These are phyloP conservation scores for Daedalea quercina DNA, from an alignment of 768 basidiomycete genomes.

Conservation along the genomic window DNA sequence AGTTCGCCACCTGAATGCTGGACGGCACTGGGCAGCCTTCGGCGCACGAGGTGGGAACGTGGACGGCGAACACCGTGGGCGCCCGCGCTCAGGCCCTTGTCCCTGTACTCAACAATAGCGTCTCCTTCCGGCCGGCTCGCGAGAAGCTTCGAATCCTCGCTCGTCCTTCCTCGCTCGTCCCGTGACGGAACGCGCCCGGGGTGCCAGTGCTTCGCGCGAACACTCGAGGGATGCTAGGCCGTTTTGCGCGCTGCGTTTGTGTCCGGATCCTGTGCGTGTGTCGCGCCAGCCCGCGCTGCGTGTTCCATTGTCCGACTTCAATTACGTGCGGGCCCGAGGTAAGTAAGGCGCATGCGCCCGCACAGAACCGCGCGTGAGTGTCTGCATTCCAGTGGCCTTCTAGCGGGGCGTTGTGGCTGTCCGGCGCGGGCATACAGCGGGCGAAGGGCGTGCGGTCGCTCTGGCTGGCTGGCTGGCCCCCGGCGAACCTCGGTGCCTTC, in stretches of 20 bases:
- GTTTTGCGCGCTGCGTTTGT: not conserved
- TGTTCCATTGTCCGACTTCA: no score
- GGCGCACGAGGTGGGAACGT: constrained; percentile 2
- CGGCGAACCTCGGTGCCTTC: not conserved
- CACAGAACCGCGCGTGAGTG: not conserved
- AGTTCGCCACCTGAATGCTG: not conserved
- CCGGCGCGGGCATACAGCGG: not conserved
- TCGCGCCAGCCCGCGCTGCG: no score
- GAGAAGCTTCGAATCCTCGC: not conserved
- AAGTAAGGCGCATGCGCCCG: not conserved
- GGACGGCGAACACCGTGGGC: constrained; percentile 1
- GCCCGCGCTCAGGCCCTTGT: not conserved
- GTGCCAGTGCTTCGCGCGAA: no score
- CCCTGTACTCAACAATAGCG: not conserved
- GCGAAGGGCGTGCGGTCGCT: no score
- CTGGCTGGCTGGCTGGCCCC: no score
- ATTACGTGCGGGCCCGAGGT: not conserved
- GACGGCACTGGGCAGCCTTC: not conserved
- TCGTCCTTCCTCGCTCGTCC: not conserved
- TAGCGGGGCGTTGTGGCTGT: not conserved
- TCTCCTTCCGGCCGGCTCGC: not conserved
- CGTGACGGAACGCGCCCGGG: not conserved
- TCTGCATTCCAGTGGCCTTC: not conserved
- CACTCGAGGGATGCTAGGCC: not conserved
- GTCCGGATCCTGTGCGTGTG: no score